phyloP scores from a whole-genome alignment of 2,329 filamentous ascomycete species.

The Leptosphaerulina australis region DNA sequence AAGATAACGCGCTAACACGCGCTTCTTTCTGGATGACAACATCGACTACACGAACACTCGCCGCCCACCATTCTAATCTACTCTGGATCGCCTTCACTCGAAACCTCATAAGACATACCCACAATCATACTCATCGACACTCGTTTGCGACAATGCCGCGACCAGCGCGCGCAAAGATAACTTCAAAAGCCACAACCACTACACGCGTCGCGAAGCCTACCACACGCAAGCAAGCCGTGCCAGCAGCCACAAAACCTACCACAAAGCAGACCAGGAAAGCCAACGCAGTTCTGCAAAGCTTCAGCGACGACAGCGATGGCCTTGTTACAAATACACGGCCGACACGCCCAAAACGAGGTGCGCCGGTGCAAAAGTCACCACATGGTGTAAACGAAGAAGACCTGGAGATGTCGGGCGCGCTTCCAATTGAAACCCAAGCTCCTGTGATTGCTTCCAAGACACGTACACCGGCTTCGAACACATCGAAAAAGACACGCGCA shows the following conservation, averaged over 20 bases:
- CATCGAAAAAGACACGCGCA: slow-evolving; percentile 23
- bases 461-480: slow-evolving; percentile 31
- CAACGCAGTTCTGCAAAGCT: slow-evolving; percentile 25
- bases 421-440: slow-evolving; percentile 28
- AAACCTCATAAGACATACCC: slow-evolving; percentile 5
- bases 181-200: slow-evolving; percentile 29
- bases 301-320: slow-evolving; percentile 49
- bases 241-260: slow-evolving; percentile 25
- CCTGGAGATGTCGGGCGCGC: slow-evolving; percentile 46
- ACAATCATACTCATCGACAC: neutral
- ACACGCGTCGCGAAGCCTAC: slow-evolving; percentile 40
- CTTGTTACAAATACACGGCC: slow-evolving; percentile 37
- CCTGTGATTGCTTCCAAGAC: slow-evolving; percentile 14
- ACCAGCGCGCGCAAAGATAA: slow-evolving; percentile 46
- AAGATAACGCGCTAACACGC: slow-evolving; percentile 15
- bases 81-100: slow-evolving; percentile 13
- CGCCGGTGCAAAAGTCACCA: slow-evolving; percentile 28
- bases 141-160: slow-evolving; percentile 41
- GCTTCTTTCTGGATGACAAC: slow-evolving; percentile 18
- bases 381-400: slow-evolving; percentile 32
- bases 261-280: slow-evolving; percentile 24
- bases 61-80: slow-evolving; percentile 3
- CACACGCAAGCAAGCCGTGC: slow-evolving; percentile 27
- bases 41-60: slow-evolving; percentile 13
- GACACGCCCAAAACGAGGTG: slow-evolving; percentile 29